Evolutionary conservation across 768 basidiomycete genomes (phyloP).

Genomic region (Suillus subluteus): DNA sequence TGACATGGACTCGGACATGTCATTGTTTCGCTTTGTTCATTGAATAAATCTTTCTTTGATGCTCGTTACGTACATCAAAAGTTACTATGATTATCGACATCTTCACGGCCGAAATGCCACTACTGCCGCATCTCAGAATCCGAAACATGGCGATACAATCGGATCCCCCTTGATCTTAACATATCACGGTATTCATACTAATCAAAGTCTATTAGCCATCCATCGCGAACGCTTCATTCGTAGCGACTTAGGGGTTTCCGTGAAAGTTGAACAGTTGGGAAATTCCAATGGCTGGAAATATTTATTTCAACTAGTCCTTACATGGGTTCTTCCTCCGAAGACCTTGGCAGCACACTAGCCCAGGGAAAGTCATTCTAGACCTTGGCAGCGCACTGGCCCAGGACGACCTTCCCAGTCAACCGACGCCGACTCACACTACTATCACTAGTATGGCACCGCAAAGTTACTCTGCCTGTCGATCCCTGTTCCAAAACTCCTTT

Average conservation of each 20-base stretch:
- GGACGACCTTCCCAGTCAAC: not conserved
- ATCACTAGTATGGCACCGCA: not conserved
- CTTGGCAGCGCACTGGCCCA: not conserved
- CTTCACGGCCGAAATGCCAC: too few relatives aligned
- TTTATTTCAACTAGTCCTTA: not conserved
- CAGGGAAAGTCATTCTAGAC: not conserved
- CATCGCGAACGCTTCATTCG: too few relatives aligned
- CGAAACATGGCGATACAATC: not conserved
- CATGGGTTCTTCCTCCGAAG: not conserved
- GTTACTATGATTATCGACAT: not conserved
- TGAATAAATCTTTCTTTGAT: not conserved
- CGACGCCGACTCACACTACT: not conserved
- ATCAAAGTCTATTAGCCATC: not conserved
- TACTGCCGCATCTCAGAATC: not conserved
- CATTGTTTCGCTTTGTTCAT: too few relatives aligned
- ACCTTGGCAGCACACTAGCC: not conserved
- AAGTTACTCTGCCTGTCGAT: not conserved
- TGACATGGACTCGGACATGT: not conserved
- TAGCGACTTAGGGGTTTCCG: not conserved
- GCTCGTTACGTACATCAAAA: constrained; percentile 1
- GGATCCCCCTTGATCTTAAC: not conserved
- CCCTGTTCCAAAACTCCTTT: not conserved
- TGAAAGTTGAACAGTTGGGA: not conserved
- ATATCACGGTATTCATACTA: not conserved
- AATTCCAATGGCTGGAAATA: not conserved